Conservation (phyloP, 176 grass and related monocot genomes). For the Echinochloa phyllopogon region DNA sequence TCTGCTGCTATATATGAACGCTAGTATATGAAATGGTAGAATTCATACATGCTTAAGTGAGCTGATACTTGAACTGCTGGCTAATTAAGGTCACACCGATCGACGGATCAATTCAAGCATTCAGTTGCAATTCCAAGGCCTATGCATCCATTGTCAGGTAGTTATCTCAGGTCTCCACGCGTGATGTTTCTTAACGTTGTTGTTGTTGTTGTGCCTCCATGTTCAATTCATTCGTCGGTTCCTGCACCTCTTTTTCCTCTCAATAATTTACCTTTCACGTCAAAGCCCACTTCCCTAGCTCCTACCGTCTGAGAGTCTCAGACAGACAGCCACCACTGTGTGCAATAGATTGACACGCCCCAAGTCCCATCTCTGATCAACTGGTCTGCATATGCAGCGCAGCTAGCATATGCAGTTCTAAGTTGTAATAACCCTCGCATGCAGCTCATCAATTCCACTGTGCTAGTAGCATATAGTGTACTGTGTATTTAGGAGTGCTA, state of each 20-base stretch:
- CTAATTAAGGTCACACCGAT: background rate
- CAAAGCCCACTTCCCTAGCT: slow-evolving; percentile 18
- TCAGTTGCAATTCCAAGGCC: background rate
- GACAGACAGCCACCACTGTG: background rate
- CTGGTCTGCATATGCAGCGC: background rate
- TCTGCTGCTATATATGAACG: background rate
- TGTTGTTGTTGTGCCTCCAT: background rate
- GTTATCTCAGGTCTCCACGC: background rate
- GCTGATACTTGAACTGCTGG: background rate
- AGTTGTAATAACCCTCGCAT: background rate
- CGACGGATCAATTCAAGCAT: background rate
- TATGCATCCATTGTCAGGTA: slow-evolving; percentile 1
- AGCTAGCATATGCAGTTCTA: no score
- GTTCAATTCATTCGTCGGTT: background rate
- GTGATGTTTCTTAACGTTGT: background rate
- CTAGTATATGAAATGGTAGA: no score
- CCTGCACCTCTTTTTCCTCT: background rate
- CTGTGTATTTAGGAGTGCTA: background rate
- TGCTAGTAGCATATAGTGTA: background rate
- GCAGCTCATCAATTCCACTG: background rate
- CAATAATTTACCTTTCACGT: slow-evolving; percentile 43
- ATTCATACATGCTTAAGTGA: background rate
- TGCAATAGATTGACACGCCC: slow-evolving; percentile 21
- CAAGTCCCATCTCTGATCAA: slow-evolving; percentile 32
- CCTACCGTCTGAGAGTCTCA: background rate